phyloP scores from a whole-genome alignment of 139 green algal genomes.

The Protoeuglena noctilucae region DNA sequence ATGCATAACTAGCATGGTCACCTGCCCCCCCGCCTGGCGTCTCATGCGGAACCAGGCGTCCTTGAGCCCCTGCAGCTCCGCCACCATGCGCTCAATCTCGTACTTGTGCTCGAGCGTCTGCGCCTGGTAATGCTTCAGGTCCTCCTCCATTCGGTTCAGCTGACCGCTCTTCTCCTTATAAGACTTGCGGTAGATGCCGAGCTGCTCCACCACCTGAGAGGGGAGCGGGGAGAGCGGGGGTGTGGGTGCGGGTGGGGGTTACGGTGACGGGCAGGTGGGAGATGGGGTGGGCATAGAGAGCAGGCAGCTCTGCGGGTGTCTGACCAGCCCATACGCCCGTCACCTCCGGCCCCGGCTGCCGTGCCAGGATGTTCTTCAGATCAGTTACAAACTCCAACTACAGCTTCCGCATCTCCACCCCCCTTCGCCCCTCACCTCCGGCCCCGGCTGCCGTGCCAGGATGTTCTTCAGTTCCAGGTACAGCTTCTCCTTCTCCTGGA shows the following conservation, averaged over 20 bases:
- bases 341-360: constrained; percentile 71
- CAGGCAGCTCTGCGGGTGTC: too few species aligned
- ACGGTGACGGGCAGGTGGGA: too few species aligned
- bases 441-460: constrained; percentile 60
- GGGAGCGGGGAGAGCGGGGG: too few species aligned
- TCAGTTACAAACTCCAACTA: too few species aligned
- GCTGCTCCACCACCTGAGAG: constrained; percentile 66
- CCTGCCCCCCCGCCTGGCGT: too few species aligned
- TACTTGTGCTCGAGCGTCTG: constrained; percentile 83
- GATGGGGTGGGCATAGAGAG: too few species aligned
- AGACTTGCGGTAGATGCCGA: constrained; percentile 59
- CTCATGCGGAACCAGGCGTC: constrained; percentile 60
- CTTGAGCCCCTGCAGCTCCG: constrained; percentile 67
- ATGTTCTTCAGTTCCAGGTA: constrained; percentile 85
- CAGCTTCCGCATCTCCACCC: constrained; percentile 84
- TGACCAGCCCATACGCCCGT: too few species aligned
- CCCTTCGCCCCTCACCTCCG: too few species aligned
- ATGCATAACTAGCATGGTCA: too few species aligned
- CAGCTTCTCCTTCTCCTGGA: constrained; percentile 83
- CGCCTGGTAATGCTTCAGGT: constrained; percentile 86
- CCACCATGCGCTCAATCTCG: constrained; percentile 60
- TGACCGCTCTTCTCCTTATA: constrained; percentile 80
- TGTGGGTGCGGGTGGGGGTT: too few species aligned
- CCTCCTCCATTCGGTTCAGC: constrained; percentile 72
- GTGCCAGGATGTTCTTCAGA: constrained; percentile 71